A percentile compares a stretch with the other conserved stretches of the same genome.
These are phyloP conservation scores for Eucalyptus pauciflora DNA, from an alignment of 345 rosid species.

Conservation along the genomic window DNA sequence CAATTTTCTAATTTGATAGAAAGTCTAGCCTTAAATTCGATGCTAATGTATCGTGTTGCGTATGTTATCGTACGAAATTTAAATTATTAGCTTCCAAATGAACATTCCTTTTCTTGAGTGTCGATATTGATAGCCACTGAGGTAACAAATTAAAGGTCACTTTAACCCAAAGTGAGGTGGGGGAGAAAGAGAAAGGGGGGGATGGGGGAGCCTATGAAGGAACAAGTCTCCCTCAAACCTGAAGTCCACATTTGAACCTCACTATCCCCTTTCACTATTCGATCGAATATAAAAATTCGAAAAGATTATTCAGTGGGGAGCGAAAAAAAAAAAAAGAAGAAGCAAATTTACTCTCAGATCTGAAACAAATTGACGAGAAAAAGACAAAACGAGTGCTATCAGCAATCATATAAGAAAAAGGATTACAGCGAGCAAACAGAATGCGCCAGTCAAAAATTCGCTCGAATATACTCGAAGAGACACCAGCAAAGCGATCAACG, in stretches of 20 bases:
- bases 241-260: background rate
- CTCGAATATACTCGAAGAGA: background rate
- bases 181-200: background rate
- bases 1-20: background rate
- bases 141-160: background rate
- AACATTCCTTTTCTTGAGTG: background rate
- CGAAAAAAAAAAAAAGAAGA: background rate
- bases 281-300: background rate
- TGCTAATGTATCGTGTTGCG: accelerated
- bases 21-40: background rate
- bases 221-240: background rate
- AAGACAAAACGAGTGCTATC: background rate
- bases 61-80: background rate
- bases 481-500: background rate
- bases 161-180: background rate
- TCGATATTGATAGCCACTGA: background rate
- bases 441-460: too few species aligned
- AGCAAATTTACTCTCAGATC: background rate
- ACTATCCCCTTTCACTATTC: background rate
- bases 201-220: background rate
- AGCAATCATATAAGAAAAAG: background rate
- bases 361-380: background rate
- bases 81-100: background rate
- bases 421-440: background rate
- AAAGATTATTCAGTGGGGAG: background rate